Evolutionary conservation across 2,329 filamentous ascomycete species (phyloP), one percentile per base, ranked within the genome.

Genomic region (Ophiostoma quercus): DNA sequence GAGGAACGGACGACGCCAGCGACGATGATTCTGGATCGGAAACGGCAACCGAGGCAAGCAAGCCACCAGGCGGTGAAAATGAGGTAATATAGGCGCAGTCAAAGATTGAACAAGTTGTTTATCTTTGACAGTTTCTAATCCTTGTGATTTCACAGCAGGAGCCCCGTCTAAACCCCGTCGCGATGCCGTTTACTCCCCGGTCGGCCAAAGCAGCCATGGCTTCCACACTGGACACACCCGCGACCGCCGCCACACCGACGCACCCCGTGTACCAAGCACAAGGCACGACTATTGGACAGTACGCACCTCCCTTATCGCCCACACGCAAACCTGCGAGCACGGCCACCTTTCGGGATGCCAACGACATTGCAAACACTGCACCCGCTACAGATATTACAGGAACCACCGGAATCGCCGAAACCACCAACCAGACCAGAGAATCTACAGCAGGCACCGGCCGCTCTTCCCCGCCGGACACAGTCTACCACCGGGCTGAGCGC

Each of bases 131-230:
- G 78, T 80, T 79, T 79, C 80, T 82, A 77, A 83, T 77, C 68
- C 69, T 69, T 69, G 51, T 19, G 11, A 75, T 77, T 74, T 71
- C 66, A 71, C 75, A 78, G 74, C 77, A 86, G 84, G 82, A 79
- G 77, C 83, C 80, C 72, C 84, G 79, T 75, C 78, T 87, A 74
- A 87, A 87, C 77, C 85, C 85, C 41, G 79, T 82, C 74, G 85
- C 85, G 37, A 81, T 83, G 63, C 82, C 82, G 68, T 87, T 87
- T 72, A 87, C 84, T 1, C 85, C 85, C 66, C 80, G 80, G 68
- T 65, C 62, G 19, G 62, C 62, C 32, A 39, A 39, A 22, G 19
- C 34, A 39, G 2, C 9, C 3, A 12, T n/a, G 3, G 34, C 19
- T 22, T 39, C 19, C n/a, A 39, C 62, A 22, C 7, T 29, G 19